Evolutionary conservation across 257 asterid species (phyloP), one percentile per base, ranked within the genome.

Genomic region (Misopates orontium): DNA sequence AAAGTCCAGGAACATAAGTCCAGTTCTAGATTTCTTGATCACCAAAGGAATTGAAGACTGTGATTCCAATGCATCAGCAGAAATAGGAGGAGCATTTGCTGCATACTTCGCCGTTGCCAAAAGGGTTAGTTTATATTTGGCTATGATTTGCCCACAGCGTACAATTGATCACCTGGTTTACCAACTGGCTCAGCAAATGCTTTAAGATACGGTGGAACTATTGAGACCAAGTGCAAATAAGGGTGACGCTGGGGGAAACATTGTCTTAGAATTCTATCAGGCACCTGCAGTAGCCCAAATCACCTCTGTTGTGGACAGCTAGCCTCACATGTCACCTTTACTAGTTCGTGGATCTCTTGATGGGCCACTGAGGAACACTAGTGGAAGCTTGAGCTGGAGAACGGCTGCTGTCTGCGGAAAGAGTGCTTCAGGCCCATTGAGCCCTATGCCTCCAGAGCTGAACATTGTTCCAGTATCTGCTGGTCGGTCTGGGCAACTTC

Each of bases 351-450:
- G 97, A 18, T 94, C 99, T 41, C 91, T 94, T 53, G 99, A 94
- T 39, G 99, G 96, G 48, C 99, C 99, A 39, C 79, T 94, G 22
- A 78, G 99, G 77, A 94, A 94, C 75, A 75, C 99, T 15, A 88
- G 96, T 48, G 99, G 99, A 74, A 94, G 97, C 85, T 73, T 88
- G 82, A 88, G 96, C 88, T 94, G 99, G 99, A 81, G 99, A 75
- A 94, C 99, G 19, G 88, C 97, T 51, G 96, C 83, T 32, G 97
- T 90, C 64, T 97, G 97, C 58, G 96, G 99, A 47, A 76, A 97
- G 82, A 90, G 96, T 69, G 93, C 99, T 64, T 94, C 99, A 0
- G 97, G 99, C 25, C 99, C 99, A 49, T 73, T 94, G 78, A 94
- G 87, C 73, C 91, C 99, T 28, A 85, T 94, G 96, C 81, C 99